Evolutionary conservation across 164 flowering plant genomes (phyloP).

Genomic region (Nymphaea colorata): DNA sequence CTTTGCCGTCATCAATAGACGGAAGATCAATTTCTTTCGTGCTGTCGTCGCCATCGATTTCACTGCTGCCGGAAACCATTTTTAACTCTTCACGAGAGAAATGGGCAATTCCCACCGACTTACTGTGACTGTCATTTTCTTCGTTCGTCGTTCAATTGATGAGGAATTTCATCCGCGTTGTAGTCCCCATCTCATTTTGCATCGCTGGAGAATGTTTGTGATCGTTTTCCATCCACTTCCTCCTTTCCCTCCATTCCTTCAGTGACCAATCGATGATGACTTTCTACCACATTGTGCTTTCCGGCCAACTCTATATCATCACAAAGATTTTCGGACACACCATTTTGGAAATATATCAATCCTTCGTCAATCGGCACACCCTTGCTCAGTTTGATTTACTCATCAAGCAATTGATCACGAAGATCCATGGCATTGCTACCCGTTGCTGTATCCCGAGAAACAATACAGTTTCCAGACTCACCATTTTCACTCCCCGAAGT

Average conservation of each 20-base stretch:
- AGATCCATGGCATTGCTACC: neutral
- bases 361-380: too few relatives aligned
- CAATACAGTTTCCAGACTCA: neutral
- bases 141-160: neutral
- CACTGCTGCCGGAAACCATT: neutral
- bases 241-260: too few relatives aligned
- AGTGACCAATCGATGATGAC: too few relatives aligned
- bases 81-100: neutral
- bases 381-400: neutral
- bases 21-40: neutral
- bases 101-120: neutral
- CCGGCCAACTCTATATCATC: neutral
- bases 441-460: neutral
- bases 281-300: neutral
- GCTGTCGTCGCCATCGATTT: neutral
- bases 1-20: too few relatives aligned
- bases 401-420: neutral
- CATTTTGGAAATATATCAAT: neutral
- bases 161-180: too few relatives aligned
- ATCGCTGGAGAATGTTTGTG: too few relatives aligned
- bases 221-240: too few relatives aligned
- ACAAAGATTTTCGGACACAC: neutral
- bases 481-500: neutral
- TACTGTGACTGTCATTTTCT: neutral
- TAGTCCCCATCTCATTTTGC: too few relatives aligned